A percentile compares a stretch with the other conserved stretches of the same genome.
These are phyloP conservation scores for Paraphoma chrysanthemicola DNA, from an alignment of 2,329 filamentous ascomycete species.

Conservation along the genomic window DNA sequence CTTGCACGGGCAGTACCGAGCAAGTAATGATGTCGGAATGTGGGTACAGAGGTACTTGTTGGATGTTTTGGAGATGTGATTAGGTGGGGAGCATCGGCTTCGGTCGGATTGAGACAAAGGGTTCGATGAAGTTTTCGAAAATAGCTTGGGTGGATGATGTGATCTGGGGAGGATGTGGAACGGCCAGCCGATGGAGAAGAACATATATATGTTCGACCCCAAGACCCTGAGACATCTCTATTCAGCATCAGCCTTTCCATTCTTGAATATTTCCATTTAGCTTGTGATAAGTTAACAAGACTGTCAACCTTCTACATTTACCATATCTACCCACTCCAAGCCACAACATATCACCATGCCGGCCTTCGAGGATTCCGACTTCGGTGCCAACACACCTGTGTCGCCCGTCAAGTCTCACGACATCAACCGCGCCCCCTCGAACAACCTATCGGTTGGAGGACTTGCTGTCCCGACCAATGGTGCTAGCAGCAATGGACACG, in stretches of 20 bases:
- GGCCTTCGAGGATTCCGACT: constrained; percentile 65
- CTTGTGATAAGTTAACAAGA: background rate
- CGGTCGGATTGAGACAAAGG: constrained; percentile 29
- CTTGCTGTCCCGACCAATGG: constrained; percentile 40
- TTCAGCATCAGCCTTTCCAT: constrained; percentile 11
- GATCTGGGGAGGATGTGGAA: constrained; percentile 20
- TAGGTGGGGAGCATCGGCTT: constrained; percentile 26
- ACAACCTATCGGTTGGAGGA: constrained; percentile 11
- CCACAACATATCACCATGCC: constrained; percentile 56
- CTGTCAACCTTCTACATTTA: background rate
- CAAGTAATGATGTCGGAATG: constrained; percentile 33
- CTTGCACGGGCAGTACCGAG: constrained; percentile 24
- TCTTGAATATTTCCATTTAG: constrained; percentile 1
- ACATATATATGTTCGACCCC: constrained; percentile 36
- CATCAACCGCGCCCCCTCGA: constrained; percentile 21
- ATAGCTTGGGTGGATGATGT: constrained; percentile 23
- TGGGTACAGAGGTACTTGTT: constrained; percentile 38
- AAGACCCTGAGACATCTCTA: constrained; percentile 23
- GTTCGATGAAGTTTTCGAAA: constrained; percentile 19
- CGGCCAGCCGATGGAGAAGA: constrained; percentile 8
- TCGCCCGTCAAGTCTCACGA: constrained; percentile 33
- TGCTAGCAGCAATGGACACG: constrained; percentile 39
- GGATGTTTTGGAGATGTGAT: constrained; percentile 16
- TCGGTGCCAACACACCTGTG: constrained; percentile 51
- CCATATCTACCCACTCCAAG: constrained; percentile 5